These are phyloP conservation scores for Mimosa pudica DNA, from an alignment of 306 rosid genomes.

Conservation along the genomic window DNA sequence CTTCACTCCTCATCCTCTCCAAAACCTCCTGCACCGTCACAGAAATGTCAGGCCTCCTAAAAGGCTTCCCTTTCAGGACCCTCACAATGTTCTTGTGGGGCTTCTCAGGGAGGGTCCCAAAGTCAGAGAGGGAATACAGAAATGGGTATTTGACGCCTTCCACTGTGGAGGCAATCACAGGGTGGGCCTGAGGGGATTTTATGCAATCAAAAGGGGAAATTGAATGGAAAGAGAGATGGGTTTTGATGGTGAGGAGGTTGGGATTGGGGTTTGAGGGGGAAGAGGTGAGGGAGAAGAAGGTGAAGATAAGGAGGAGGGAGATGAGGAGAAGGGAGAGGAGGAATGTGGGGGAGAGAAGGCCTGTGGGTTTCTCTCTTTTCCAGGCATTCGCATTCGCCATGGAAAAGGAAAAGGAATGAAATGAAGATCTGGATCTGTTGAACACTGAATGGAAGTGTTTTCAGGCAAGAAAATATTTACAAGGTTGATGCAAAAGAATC, in stretches of 20 bases:
- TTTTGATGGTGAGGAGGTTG: slow-evolving; percentile 22
- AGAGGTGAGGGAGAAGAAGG: slow-evolving; percentile 48
- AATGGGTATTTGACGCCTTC: slow-evolving; percentile 83
- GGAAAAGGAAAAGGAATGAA: slow-evolving; percentile 28
- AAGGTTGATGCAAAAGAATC: no score
- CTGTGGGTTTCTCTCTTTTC: slow-evolving; percentile 67
- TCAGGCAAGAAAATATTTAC: no score
- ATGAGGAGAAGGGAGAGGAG: slow-evolving; percentile 43
- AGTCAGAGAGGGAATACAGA: slow-evolving; percentile 81
- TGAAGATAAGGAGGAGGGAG: slow-evolving; percentile 49
- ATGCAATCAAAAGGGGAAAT: slow-evolving; percentile 76
- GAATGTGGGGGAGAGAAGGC: slow-evolving; percentile 56
- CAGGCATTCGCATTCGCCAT: slow-evolving; percentile 98
- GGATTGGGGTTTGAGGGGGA: slow-evolving; percentile 38
- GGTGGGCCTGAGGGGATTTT: slow-evolving; percentile 75
- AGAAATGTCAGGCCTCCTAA: slow-evolving; percentile 84
- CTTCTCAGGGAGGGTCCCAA: slow-evolving; percentile 84
- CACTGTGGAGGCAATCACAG: slow-evolving; percentile 75
- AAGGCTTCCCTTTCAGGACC: slow-evolving; percentile 77
- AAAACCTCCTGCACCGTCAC: slow-evolving; percentile 77
- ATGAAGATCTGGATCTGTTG: not conserved
- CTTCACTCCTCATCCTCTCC: slow-evolving; percentile 56
- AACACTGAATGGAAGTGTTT: no score
- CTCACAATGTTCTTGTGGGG: slow-evolving; percentile 90
- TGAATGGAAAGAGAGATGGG: slow-evolving; percentile 41